phyloP scores from a whole-genome alignment of 2,329 filamentous ascomycete species.

The Westerdykella sp. region DNA sequence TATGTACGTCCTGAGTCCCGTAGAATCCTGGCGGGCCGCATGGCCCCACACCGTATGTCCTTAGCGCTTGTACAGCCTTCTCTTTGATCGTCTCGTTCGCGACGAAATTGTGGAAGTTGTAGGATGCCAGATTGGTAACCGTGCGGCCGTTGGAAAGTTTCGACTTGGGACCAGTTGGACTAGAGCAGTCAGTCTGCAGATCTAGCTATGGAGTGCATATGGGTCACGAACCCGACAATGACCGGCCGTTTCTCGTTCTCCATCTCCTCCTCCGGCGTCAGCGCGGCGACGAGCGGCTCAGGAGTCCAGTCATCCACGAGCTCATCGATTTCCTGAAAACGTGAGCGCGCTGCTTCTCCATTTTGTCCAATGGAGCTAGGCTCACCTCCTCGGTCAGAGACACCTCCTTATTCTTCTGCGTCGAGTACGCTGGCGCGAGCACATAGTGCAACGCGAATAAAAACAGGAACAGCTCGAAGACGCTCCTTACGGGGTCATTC shows the following conservation, averaged over 20 bases:
- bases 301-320: slow-evolving; percentile 94
- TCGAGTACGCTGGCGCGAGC: slow-evolving; percentile 85
- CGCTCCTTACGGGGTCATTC: slow-evolving; percentile 88
- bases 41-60: slow-evolving; percentile 92
- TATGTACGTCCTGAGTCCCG: slow-evolving; percentile 95
- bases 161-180: slow-evolving; percentile 81
- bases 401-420: slow-evolving; percentile 82
- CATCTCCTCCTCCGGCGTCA: slow-evolving; percentile 67
- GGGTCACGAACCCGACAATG: slow-evolving; percentile 64
- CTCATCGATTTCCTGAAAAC: slow-evolving; percentile 77
- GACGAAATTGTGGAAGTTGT: slow-evolving; percentile 98
- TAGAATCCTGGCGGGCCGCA: slow-evolving; percentile 98
- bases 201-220: background rate
- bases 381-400: slow-evolving; percentile 73
- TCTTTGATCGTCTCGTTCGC: slow-evolving; percentile 88
- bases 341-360: slow-evolving; percentile 3
- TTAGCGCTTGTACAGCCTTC: slow-evolving; percentile 86
- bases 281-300: slow-evolving; percentile 75
- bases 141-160: slow-evolving; percentile 85
- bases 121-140: slow-evolving; percentile 87
- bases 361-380: slow-evolving; percentile 1
- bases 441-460: slow-evolving; percentile 94
- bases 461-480: slow-evolving; percentile 87
- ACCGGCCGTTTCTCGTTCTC: slow-evolving; percentile 82
- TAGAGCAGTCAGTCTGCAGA: slow-evolving; percentile 32